Conservation (phyloP, 257 asterid species). For the Eustoma russellianum region DNA sequence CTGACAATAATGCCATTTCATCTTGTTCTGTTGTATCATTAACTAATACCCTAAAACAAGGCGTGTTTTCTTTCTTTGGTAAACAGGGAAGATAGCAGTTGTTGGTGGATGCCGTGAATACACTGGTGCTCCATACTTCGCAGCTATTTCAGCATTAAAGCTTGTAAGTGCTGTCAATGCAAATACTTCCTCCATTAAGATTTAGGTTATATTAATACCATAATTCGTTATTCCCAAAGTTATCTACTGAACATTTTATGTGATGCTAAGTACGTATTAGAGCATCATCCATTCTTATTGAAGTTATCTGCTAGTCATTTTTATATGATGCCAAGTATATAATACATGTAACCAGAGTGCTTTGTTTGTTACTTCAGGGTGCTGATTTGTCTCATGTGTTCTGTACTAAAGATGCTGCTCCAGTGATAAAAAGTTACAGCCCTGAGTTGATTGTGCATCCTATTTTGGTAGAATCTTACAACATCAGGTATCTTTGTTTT, state of each 20-base stretch:
- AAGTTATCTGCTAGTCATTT: no score
- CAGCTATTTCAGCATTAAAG: slow-evolving; percentile 95
- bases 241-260: background rate
- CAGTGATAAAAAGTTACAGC: slow-evolving; percentile 84
- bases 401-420: slow-evolving; percentile 95
- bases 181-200: slow-evolving; percentile 1
- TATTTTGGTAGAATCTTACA: slow-evolving; percentile 83
- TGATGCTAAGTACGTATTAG: slow-evolving; percentile 1
- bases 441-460: slow-evolving; percentile 99
- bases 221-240: background rate
- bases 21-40: no score
- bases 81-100: slow-evolving; percentile 93
- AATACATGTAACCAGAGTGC: slow-evolving; percentile 2
- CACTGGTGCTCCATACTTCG: slow-evolving; percentile 97
- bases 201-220: background rate
- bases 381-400: slow-evolving; percentile 95
- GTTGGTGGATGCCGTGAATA: slow-evolving; percentile 97
- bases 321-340: no score
- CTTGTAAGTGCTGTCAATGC: slow-evolving; percentile 50
- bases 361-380: slow-evolving; percentile 46
- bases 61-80: slow-evolving; percentile 1
- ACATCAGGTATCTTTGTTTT: slow-evolving; percentile 45
- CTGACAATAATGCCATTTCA: no score
- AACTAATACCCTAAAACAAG: no score
- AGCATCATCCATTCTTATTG: background rate